A percentile compares a stretch with the other conserved stretches of the same genome.
Conservation (phyloP, 2,329 filamentous ascomycete species). For the Graphium sp. region DNA sequence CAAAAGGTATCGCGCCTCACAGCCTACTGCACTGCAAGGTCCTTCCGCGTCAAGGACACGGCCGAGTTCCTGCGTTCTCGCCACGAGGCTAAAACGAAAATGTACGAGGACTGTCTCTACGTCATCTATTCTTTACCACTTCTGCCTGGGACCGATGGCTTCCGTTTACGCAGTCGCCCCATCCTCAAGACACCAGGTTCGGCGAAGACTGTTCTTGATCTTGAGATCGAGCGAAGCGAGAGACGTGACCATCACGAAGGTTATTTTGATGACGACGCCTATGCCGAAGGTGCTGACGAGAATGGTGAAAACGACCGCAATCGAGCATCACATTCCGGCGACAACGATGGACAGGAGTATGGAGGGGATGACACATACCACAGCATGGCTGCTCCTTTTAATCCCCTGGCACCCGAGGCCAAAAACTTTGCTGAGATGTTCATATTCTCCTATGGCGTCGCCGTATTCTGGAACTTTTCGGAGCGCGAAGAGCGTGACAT, state of each 20-base stretch:
- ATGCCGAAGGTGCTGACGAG: slow-evolving; percentile 14
- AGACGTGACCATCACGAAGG: slow-evolving; percentile 78
- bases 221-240: slow-evolving; percentile 93
- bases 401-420: slow-evolving; percentile 50
- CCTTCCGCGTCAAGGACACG: slow-evolving; percentile 78
- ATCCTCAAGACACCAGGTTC: slow-evolving; percentile 79
- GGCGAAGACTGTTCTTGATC: slow-evolving; percentile 79
- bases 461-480: slow-evolving; percentile 98
- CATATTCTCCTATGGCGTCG: slow-evolving; percentile 91
- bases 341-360: too few species aligned
- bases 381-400: slow-evolving; percentile 22
- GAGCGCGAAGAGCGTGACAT: slow-evolving; percentile 94
- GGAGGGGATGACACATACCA: slow-evolving; percentile 10
- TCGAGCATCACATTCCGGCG: background rate
- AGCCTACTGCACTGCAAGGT: slow-evolving; percentile 90
- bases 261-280: slow-evolving; percentile 64
- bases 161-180: slow-evolving; percentile 75
- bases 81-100: slow-evolving; percentile 82
- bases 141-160: slow-evolving; percentile 72
- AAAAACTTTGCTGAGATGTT: slow-evolving; percentile 89
- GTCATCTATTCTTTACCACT: slow-evolving; percentile 87
- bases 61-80: slow-evolving; percentile 75
- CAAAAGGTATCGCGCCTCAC: slow-evolving; percentile 83
- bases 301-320: background rate
- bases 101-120: slow-evolving; percentile 96